Percentiles rank a stretch among this genome's conserved stretches.
Conservation (phyloP, 495 filamentous ascomycete species). For the Penicillium roqueforti region DNA sequence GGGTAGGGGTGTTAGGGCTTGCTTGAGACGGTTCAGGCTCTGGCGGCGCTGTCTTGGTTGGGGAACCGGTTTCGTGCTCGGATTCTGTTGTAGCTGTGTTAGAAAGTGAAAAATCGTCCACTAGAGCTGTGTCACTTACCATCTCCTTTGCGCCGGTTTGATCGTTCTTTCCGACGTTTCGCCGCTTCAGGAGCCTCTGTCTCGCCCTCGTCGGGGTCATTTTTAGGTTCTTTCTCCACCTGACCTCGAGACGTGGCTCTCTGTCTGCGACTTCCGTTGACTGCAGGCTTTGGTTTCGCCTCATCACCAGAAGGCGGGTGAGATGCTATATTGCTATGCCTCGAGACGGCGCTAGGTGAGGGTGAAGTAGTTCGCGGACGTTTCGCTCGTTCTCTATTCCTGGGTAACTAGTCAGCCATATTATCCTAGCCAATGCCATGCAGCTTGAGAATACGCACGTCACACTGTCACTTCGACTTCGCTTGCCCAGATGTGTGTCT, state of each 20-base stretch:
- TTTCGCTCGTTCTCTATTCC: constrained; percentile 53
- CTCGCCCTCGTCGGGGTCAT: constrained; percentile 63
- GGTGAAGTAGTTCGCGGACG: constrained; percentile 73
- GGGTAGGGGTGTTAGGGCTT: constrained; percentile 52
- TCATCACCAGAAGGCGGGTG: constrained; percentile 71
- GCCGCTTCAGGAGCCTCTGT: constrained; percentile 63
- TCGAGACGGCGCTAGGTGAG: constrained; percentile 56
- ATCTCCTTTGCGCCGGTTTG: constrained; percentile 68
- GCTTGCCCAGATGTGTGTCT: constrained; percentile 62
- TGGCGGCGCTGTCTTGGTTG: constrained; percentile 35
- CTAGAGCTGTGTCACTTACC: constrained; percentile 48
- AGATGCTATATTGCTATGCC: constrained; percentile 43
- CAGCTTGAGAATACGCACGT: constrained; percentile 57
- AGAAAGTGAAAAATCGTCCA: constrained; percentile 2
- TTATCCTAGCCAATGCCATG: constrained; percentile 6
- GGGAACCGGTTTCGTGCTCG: constrained; percentile 37
- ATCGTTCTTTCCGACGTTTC: constrained; percentile 68
- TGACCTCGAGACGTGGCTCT: constrained; percentile 62
- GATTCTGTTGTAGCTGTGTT: constrained; percentile 25
- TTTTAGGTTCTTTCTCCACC: constrained; percentile 62
- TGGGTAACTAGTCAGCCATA: constrained; percentile 29
- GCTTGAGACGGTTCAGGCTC: constrained; percentile 44
- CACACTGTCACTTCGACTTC: constrained; percentile 87
- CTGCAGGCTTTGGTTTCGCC: constrained; percentile 37
- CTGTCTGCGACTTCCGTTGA: constrained; percentile 59